Evolutionary conservation across 768 basidiomycete genomes (phyloP).

Genomic region (Collybiopsis luxurians): DNA sequence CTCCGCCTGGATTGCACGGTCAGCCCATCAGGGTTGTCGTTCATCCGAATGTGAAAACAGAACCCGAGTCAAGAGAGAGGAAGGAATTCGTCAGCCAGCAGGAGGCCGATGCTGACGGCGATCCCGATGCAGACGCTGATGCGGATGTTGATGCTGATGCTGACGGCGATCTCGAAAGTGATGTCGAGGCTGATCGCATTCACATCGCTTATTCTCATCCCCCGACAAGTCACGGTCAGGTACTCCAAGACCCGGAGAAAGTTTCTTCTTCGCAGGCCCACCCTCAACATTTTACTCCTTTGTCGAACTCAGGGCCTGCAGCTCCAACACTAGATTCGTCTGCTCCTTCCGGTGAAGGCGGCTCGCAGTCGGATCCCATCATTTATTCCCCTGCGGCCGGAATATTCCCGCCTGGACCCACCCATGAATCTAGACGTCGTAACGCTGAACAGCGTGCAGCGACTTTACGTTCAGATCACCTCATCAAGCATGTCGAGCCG

Average conservation of each 20-base stretch:
- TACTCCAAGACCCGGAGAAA: neutral
- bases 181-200: neutral
- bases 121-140: neutral
- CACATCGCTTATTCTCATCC: neutral
- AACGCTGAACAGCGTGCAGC: slow-evolving; percentile 81
- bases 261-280: neutral
- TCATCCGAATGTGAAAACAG: neutral
- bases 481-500: slow-evolving; percentile 70
- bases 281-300: neutral
- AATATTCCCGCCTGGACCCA: slow-evolving; percentile 19
- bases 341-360: neutral
- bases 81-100: neutral
- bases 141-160: slow-evolving; percentile 2
- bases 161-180: neutral
- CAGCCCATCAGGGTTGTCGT: slow-evolving; percentile 7
- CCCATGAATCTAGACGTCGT: slow-evolving; percentile 65
- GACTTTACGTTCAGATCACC: slow-evolving; percentile 59
- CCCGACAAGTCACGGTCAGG: neutral
- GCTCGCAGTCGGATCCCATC: neutral
- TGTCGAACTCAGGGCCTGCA: neutral
- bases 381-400: slow-evolving; percentile 35
- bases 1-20: neutral
- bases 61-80: neutral
- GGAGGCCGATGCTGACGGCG: neutral
- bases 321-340: neutral